A percentile compares a stretch with the other conserved stretches of the same genome.
phyloP scores from a whole-genome alignment of 1,284 basidiomycete species.

The Hemileia vastatrix region DNA sequence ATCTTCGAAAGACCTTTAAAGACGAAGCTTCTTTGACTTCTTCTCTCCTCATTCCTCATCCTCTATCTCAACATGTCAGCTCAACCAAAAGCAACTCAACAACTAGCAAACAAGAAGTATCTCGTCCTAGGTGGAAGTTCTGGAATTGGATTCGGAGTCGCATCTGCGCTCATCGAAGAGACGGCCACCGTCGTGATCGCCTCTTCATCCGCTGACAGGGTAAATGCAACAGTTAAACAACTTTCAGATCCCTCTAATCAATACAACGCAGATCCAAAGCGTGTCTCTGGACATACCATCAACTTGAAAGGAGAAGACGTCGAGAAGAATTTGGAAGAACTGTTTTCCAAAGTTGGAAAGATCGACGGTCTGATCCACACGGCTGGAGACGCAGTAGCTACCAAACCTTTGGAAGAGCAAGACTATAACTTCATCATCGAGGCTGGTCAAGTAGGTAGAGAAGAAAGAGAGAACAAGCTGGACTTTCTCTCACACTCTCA shows the following conservation, averaged over 20 bases:
- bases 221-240: slow-evolving; percentile 18
- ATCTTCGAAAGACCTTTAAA: too few relatives aligned
- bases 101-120: not conserved
- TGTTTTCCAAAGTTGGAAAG: slow-evolving; percentile 26
- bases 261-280: slow-evolving; percentile 27
- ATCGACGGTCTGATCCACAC: slow-evolving; percentile 31
- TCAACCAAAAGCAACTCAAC: not conserved
- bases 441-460: slow-evolving; percentile 1
- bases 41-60: not conserved
- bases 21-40: too few relatives aligned
- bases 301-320: slow-evolving; percentile 24
- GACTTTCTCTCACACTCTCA: not conserved
- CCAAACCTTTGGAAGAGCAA: slow-evolving; percentile 15
- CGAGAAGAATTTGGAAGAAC: slow-evolving; percentile 17
- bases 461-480: too few relatives aligned
- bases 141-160: slow-evolving; percentile 29
- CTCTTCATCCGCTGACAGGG: slow-evolving; percentile 19
- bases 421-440: slow-evolving; percentile 25
- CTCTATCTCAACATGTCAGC: not conserved
- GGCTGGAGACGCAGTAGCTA: slow-evolving; percentile 24
- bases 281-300: slow-evolving; percentile 24
- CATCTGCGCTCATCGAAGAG: slow-evolving; percentile 29
- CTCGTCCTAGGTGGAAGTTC: slow-evolving; percentile 30
- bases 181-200: slow-evolving; percentile 27
- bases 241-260: slow-evolving; percentile 25